Evolutionary conservation across 495 filamentous ascomycete species (phyloP), one percentile per base, ranked within the genome.

Genomic region (Xylaria telfairii): DNA sequence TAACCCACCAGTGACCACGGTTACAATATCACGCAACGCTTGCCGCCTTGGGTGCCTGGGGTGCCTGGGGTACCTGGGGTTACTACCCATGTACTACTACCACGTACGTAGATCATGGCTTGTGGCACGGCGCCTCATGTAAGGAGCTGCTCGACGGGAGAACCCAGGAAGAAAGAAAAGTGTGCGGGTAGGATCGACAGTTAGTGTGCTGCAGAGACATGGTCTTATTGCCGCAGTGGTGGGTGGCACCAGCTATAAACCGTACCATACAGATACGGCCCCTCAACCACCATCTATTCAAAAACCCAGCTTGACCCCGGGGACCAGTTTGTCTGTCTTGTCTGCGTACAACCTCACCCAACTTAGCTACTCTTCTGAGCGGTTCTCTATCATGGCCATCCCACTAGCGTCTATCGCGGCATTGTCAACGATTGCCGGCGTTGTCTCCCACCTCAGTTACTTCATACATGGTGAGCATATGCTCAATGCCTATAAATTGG

Each of bases 391-490:
- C 28, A 68, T 68, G 66, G 53, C 53, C 39, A 15, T 68, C 49
- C 28, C 66, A 21, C 37, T 68, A 1, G 66, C 12, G 8, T 49
- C 19, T 24, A 42, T 61, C n/a, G 66, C 66, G 28, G 42, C 54
- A 37, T 15, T 44, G 39, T 59, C 66, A 12, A 26, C 54, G 13
- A 4, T 54, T 13, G 70, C 49, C n/a, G 68, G 67, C 34, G 39
- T 65, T 26, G 41, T 26, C 34, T 46, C 71, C 32, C 60, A 71
- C 72, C 59, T 62, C 32, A 19, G 32, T 49, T 76, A 67, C 67
- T 76, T 73, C 62, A 76, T 76, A 47, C 72, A 28, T 44, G 74
- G 74, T 5, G 74, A 76, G 21, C 69, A 72, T 41, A 72, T 73
- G 59, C 64, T 71, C 60, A 51, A 65, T 30, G 47, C 64, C 3